These are phyloP conservation scores for Sphagnum tenellum DNA, from an alignment of 225 moss, liverwort and hornwort genomes.

Conservation along the genomic window DNA sequence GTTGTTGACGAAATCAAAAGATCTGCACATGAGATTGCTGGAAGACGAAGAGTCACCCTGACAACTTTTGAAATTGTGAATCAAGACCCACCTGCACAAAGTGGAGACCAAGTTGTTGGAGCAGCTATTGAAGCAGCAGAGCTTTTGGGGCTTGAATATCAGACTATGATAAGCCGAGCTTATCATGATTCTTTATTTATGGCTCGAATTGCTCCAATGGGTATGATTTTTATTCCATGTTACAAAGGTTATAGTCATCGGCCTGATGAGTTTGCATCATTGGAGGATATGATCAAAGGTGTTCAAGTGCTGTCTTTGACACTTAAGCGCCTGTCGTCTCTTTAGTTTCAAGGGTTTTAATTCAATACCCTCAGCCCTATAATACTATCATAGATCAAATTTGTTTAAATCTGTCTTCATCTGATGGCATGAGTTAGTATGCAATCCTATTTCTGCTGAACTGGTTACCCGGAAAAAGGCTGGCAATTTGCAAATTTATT, in stretches of 20 bases:
- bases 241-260: slow-evolving; percentile 89
- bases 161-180: slow-evolving; percentile 87
- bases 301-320: slow-evolving; percentile 89
- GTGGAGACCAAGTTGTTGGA: slow-evolving; percentile 49
- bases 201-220: slow-evolving; percentile 76
- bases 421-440: too few relatives aligned
- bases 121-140: slow-evolving; percentile 56
- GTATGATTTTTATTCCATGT: slow-evolving; percentile 97
- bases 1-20: slow-evolving; percentile 54
- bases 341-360: too few relatives aligned
- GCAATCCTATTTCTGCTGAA: too few relatives aligned
- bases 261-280: slow-evolving; percentile 78
- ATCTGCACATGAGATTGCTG: slow-evolving; percentile 47
- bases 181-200: slow-evolving; percentile 96
- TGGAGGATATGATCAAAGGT: slow-evolving; percentile 70
- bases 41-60: slow-evolving; percentile 47
- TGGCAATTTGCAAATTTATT: too few relatives aligned
- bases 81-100: slow-evolving; percentile 85
- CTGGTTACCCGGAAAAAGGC: too few relatives aligned
- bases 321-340: slow-evolving; percentile 52
- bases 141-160: slow-evolving; percentile 46
- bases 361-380: too few relatives aligned
- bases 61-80: slow-evolving; percentile 75
- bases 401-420: too few relatives aligned
- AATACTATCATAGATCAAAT: too few relatives aligned